Conservation (phyloP, 257 asterid genomes). For the Solanum clarkiae region DNA sequence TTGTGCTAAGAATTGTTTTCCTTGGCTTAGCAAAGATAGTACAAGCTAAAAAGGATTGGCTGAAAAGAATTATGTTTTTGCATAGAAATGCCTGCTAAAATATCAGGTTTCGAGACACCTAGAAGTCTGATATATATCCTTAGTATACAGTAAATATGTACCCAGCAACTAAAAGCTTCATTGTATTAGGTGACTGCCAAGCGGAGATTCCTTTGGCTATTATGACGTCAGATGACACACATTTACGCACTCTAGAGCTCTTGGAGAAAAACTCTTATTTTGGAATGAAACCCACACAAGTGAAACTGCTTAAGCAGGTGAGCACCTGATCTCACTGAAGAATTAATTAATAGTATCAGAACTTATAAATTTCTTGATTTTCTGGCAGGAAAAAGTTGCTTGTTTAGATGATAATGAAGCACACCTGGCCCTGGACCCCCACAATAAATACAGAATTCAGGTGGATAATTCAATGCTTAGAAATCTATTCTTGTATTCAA, state of each 20-base stretch:
- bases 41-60: not conserved
- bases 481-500: not conserved
- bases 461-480: conserved; percentile 15
- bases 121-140: not conserved
- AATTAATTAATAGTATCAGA: not conserved
- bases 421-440: conserved; percentile 78
- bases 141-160: not conserved
- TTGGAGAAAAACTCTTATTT: conserved; percentile 70
- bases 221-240: conserved; percentile 98
- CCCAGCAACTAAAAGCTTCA: not conserved
- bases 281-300: conserved; percentile 90
- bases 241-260: conserved; percentile 59
- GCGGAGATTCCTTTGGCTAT: conserved; percentile 77
- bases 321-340: conserved; percentile 2
- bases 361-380: conserved; percentile 5
- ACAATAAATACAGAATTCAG: conserved; percentile 75
- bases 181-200: conserved; percentile 47
- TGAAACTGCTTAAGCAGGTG: conserved; percentile 88
- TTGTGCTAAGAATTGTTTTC: not conserved
- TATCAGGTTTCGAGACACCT: not conserved
- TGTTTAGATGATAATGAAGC: conserved; percentile 97
- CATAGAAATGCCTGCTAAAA: not conserved
- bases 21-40: not conserved
- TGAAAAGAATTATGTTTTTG: not conserved
- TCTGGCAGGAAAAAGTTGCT: conserved; percentile 94